These are phyloP conservation scores for Ramalina intermedia DNA, from an alignment of 495 filamentous ascomycete species.

Conservation along the genomic window DNA sequence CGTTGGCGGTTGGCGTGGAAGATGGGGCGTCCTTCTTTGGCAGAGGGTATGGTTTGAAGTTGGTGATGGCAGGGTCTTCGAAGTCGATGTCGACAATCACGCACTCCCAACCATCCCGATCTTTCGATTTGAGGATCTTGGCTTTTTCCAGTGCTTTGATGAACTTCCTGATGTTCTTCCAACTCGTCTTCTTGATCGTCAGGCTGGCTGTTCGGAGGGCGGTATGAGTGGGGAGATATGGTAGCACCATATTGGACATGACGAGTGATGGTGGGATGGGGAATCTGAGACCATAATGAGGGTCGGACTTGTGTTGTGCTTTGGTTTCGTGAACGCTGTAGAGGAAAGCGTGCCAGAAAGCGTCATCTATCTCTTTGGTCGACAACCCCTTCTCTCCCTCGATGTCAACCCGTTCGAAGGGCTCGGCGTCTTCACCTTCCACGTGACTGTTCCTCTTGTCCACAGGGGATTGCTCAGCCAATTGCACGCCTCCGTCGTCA, in stretches of 20 bases:
- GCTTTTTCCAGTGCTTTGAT: constrained; percentile 57
- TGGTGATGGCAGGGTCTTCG: constrained; percentile 33
- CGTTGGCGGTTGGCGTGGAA: neutral
- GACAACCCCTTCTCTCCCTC: constrained; percentile 36
- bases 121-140: constrained; percentile 47
- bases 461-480: constrained; percentile 22
- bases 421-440: constrained; percentile 18
- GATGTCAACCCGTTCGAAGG: constrained; percentile 15
- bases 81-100: constrained; percentile 57
- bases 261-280: constrained; percentile 51
- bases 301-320: constrained; percentile 35
- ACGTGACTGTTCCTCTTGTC: constrained; percentile 15
- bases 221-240: constrained; percentile 48
- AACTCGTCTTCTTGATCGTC: constrained; percentile 61
- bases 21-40: constrained; percentile 35
- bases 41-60: constrained; percentile 51
- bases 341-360: constrained; percentile 53
- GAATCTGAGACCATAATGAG: constrained; percentile 41
- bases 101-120: constrained; percentile 50
- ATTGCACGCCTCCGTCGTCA: constrained; percentile 25
- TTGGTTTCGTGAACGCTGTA: constrained; percentile 43
- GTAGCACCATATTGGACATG: constrained; percentile 50
- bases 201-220: constrained; percentile 40
- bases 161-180: constrained; percentile 63
- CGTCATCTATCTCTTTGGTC: constrained; percentile 53